Base-by-base conservation (phyloP, 2,329 filamentous ascomycete genomes). In the Pseudogymnoascus sp. region DNA sequence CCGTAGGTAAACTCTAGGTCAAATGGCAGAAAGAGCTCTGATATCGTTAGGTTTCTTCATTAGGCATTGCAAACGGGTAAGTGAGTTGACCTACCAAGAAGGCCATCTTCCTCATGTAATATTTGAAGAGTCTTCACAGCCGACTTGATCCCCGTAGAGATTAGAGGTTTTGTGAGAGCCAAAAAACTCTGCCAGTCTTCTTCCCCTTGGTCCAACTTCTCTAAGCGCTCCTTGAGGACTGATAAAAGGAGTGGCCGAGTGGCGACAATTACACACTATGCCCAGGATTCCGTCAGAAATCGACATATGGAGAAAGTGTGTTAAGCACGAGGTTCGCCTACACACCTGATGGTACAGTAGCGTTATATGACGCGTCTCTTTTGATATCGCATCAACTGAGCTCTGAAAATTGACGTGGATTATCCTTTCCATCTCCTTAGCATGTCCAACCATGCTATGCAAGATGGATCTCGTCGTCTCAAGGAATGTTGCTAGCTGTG, bases 81-180 rank as follows among this genome's bases (percentile, higher is more conserved):
- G 25, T 28, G 25, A 6, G 25, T 28, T 28, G 25, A 28, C 25
- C 25, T 28, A 28, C 25, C 25, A 28, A 28, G 25, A 28, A 28
- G 25, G 25, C 25, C 5, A 2, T 61, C 70, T 18, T 16, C n/a
- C 44, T 21, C 70, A 0, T 70, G 71, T 0, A 78, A 62, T 0
- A 78, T 77, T 42, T 77, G 73, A 0, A 78, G 66, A 0, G 73
- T 75, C 59, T 77, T 78, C 2, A 70, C 67, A 0, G 76, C 76
- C 0, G 76, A 78, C 35, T 77, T 77, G 18, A 77, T 77, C 3
- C 76, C 75, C 0, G 73, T 76, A 0, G 72, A 73, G 6, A 78
- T 76, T 0, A 78, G 62, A 0, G 73, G 66, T 11, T 71, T 74
- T 1, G 75, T 76, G 1, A 70, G 71, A 1, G 67, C 67, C 0